Evolutionary conservation across 2,329 filamentous ascomycete genomes (phyloP).

Genomic region (Fusarium veterinarium): DNA sequence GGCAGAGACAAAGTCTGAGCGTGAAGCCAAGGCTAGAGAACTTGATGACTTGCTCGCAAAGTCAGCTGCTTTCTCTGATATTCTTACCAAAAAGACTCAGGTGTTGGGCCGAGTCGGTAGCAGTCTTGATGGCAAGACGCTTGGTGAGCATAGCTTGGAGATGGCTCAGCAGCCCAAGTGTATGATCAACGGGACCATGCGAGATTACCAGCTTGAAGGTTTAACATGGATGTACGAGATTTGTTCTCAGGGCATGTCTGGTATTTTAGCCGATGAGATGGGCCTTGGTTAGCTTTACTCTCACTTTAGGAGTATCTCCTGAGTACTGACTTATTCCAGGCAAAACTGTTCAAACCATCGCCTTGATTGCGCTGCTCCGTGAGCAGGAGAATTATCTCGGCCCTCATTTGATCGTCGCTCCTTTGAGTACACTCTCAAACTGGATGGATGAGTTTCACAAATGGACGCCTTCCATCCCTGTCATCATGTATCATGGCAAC

Average conservation of each 20-base stretch:
- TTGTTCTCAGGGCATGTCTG: conserved; percentile 83
- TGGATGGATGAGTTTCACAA: conserved; percentile 95
- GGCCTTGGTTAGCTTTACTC: conserved; percentile 68
- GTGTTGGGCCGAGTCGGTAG: conserved; percentile 71
- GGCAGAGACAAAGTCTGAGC: conserved; percentile 63
- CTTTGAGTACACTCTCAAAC: conserved; percentile 90
- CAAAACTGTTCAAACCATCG: conserved; percentile 93
- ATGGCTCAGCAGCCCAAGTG: conserved; percentile 89
- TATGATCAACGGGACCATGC: conserved; percentile 89
- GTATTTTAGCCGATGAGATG: conserved; percentile 95
- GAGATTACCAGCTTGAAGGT: conserved; percentile 93
- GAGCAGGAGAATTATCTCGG: conserved; percentile 87
- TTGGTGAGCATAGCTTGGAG: conserved; percentile 74
- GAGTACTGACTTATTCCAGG: conserved; percentile 57
- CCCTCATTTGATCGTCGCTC: conserved; percentile 90
- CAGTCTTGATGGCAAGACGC: conserved; percentile 67
- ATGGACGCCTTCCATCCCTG: conserved; percentile 90
- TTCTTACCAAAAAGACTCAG: conserved; percentile 72
- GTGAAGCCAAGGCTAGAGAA: conserved; percentile 68
- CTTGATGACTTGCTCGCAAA: conserved; percentile 69
- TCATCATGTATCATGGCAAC: conserved; percentile 89
- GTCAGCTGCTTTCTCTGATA: conserved; percentile 70
- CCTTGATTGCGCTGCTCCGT: conserved; percentile 85
- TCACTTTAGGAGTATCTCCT: neutral
- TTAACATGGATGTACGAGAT: conserved; percentile 95